Evolutionary conservation across 495 filamentous ascomycete genomes (phyloP), one percentile per base, ranked within the genome.

Genomic region (Aspergillus steynii): DNA sequence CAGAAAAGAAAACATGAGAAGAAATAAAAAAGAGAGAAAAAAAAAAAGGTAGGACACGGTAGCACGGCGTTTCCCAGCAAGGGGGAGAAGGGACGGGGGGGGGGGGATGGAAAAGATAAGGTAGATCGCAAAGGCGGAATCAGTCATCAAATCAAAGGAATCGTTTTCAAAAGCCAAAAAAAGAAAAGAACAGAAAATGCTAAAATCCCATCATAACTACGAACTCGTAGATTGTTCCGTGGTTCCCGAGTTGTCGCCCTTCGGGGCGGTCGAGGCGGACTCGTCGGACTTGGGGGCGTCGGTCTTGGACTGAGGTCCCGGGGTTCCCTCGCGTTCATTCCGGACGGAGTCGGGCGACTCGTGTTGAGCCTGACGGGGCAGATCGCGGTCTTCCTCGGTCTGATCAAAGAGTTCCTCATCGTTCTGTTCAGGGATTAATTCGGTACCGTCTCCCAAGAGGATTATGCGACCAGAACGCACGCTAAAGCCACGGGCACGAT

Each of bases 331-430:
- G 56, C 85, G 80, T 29, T 77, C 75, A 59, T 71, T 79, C 63
- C 82, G 71, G 45, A 64, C 59, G 5, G 76, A 67, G 56, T 78
- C 72, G 52, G 71, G 58, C 25, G 67, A 50, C 60, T 70, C 61
- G 65, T 77, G 82, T 67, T 77, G 77, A 52, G 84, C 83, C 72
- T 88, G 85, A 63, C 79, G 81, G 55, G 76, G 75, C 32, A 83
- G 63, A 62, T 94, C 93, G 72, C 90, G 90, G 63, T 95, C 90
- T 72, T 96, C 91, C 60, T 92, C 92, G 26, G 70, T 70, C 60
- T 92, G 86, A 73, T 97, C 93, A 79, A 96, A 94, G 83, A 97
- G 92, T 62, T 96, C 90, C 34, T 88, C 86, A 65, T 97, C 94
- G 68, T 92, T 88, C 61, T 90, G 88, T 67, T 92, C 93, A 48